Percentiles rank a stretch among this genome's conserved stretches.
phyloP scores from a whole-genome alignment of 306 rosid genomes.

The Trichosanthes truncata region DNA sequence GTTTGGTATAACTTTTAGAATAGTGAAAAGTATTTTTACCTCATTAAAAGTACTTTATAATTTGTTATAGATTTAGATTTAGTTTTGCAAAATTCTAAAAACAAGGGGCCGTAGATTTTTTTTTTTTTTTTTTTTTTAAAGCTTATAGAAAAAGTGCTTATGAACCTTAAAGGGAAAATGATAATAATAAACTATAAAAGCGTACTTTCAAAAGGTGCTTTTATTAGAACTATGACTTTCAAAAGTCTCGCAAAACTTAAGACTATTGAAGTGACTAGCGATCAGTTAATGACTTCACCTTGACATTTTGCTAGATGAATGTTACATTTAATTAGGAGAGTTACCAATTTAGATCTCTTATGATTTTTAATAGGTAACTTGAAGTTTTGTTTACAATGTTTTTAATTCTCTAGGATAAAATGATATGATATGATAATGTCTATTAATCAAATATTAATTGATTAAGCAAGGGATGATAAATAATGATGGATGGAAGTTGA shows the following conservation, averaged over 20 bases:
- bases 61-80: neutral
- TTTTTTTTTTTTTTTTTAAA: no score
- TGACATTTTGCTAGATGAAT: neutral
- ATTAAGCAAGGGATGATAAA: neutral
- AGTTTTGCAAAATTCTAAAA: neutral
- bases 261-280: neutral
- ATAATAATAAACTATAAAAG: neutral
- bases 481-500: no score
- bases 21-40: neutral
- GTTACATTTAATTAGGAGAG: neutral
- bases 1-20: neutral
- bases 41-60: neutral
- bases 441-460: neutral
- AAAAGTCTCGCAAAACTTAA: neutral
- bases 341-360: neutral
- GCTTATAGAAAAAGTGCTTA: no score
- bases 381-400: neutral
- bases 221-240: neutral
- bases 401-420: neutral
- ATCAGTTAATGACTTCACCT: neutral
- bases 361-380: neutral
- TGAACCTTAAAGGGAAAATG: neutral
- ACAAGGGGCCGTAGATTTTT: no score
- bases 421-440: neutral
- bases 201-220: neutral